Base-by-base conservation (phyloP, 2,329 filamentous ascomycete species). In the Aureobasidium leucospermi region DNA sequence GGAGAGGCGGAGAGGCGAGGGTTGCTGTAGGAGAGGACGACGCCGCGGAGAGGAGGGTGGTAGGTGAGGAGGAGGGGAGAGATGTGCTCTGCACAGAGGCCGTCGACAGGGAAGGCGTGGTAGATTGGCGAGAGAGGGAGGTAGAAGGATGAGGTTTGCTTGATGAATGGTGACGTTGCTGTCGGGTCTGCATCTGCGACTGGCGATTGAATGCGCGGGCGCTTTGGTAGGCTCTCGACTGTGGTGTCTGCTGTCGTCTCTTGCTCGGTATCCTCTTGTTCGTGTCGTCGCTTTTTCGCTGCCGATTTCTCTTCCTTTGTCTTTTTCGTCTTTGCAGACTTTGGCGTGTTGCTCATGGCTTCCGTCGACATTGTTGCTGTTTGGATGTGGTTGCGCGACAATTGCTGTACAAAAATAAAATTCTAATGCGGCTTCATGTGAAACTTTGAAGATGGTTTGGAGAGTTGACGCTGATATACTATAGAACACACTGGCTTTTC, bases 61-160 rank as follows among this genome's bases (percentile, higher is more conserved):
- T 92, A 94, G 66, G 84, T 87, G 68, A 92, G 86, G 43, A 90
- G 78, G 6, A 92, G 80, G 9, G 88, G 88, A 41, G 85, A 85
- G 60, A 94, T 81, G 69, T 92, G 85, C 68, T 92, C 88, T 62
- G 85, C 83, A 69, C 86, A 85, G 62, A 87, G 81, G 61, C 84
- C 87, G 65, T 88, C 85, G 64, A 90, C 75, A 0, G 89, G 87
- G 60, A 84, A 81, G 62, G 82, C 78, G 74, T 89, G 87, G 46
- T 86, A 86, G 41, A 83, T 77, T 10, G 89, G 88, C 63, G 85
- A 88, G 63, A 94, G 79, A 1, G 88, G 83, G 63, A 92, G 81
- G 75, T 89, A 92, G 66, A 96, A 82, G 1, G 92, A 92, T 43
- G 90, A 83, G 23, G 87, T 90, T 68, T 93, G 87, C 31, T 85